Percentiles rank a stretch among this genome's conserved stretches.
Evolutionary conservation across 192 early-diverging fungal genomes (phyloP).

Genomic region (Pilobolus umbonatus): DNA sequence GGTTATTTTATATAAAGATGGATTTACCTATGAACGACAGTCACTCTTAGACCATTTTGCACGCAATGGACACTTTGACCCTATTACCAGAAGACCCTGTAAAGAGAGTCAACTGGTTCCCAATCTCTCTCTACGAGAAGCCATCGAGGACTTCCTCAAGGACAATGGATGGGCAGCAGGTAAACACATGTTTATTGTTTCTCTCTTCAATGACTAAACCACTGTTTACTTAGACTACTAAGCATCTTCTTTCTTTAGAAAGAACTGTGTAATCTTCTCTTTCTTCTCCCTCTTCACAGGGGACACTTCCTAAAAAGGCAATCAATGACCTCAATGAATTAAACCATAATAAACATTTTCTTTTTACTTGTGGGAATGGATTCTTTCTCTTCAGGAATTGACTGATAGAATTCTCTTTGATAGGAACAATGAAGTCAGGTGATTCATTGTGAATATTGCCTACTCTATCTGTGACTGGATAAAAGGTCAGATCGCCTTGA

Average conservation of each 20-base stretch:
- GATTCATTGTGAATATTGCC: slow-evolving; percentile 42
- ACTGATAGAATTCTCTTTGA: slow-evolving; percentile 32
- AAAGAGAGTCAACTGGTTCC: slow-evolving; percentile 65
- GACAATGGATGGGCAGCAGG: slow-evolving; percentile 61
- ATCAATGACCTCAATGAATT: too few relatives aligned
- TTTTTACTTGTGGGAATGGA: neutral
- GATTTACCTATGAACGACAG: slow-evolving; percentile 71
- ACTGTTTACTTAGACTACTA: neutral
- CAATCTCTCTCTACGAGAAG: slow-evolving; percentile 70
- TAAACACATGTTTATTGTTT: neutral
- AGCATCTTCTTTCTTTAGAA: neutral
- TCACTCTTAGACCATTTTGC: slow-evolving; percentile 71
- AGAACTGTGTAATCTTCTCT: neutral
- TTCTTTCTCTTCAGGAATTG: neutral
- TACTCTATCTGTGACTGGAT: slow-evolving; percentile 46
- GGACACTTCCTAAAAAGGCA: too few relatives aligned
- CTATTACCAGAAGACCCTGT: slow-evolving; percentile 61
- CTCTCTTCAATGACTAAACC: neutral
- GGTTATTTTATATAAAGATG: slow-evolving; percentile 56
- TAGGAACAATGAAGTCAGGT: slow-evolving; percentile 40
- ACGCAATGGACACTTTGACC: slow-evolving; percentile 82
- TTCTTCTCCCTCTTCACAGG: too few relatives aligned
- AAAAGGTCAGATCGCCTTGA: slow-evolving; percentile 39
- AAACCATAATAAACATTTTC: too few relatives aligned
- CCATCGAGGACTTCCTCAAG: slow-evolving; percentile 55